Evolutionary conservation across 2,329 filamentous ascomycete genomes (phyloP).

Genomic region (Fusarium nygamai): DNA sequence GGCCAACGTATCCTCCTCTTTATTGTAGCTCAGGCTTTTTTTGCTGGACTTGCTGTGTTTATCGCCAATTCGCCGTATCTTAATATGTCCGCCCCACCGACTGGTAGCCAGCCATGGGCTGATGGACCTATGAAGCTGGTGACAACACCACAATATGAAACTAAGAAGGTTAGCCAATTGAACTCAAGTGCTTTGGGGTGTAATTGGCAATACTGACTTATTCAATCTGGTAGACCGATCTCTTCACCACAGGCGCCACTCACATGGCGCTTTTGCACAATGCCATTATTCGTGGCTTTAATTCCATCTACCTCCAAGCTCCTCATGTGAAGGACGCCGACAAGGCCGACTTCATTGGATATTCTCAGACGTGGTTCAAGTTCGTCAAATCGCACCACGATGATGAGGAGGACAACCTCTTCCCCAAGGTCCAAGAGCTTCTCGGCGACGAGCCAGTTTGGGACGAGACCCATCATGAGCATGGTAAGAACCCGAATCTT

Average conservation of each 20-base stretch:
- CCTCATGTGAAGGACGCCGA: conserved; percentile 61
- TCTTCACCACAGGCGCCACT: conserved; percentile 67
- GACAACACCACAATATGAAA: conserved; percentile 62
- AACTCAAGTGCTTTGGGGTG: background rate
- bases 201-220: background rate
- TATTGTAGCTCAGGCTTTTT: conserved; percentile 44
- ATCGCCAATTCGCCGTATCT: conserved; percentile 49
- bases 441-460: conserved; percentile 62
- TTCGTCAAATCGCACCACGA: conserved; percentile 70
- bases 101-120: conserved; percentile 56
- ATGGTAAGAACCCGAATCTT: conserved; percentile 52
- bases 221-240: conserved; percentile 56
- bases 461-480: conserved; percentile 63
- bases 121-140: conserved; percentile 65
- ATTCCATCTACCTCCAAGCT: conserved; percentile 70
- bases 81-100: conserved; percentile 46
- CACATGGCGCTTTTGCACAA: conserved; percentile 73
- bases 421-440: conserved; percentile 64
- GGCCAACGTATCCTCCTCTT: conserved; percentile 38
- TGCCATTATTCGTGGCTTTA: conserved; percentile 70
- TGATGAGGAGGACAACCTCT: conserved; percentile 67
- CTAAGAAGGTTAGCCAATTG: conserved; percentile 57
- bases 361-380: conserved; percentile 66
- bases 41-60: conserved; percentile 44
- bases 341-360: conserved; percentile 66